phyloP scores from a whole-genome alignment of 1,139 yeast genomes.

The Scheffersomyces insectosa region DNA sequence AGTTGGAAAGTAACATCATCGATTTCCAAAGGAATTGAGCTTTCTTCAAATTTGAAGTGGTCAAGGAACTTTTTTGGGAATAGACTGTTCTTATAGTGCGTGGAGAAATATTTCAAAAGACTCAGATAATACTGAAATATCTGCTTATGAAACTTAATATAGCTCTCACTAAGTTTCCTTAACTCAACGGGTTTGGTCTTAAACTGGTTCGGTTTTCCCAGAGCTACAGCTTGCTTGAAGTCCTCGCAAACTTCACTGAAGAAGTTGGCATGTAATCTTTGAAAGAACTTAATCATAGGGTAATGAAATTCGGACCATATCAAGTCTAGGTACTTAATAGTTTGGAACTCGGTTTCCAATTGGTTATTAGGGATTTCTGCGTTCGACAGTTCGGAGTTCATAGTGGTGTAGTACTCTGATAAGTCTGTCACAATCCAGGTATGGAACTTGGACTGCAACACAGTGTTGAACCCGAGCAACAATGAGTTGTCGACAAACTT shows the following conservation, averaged over 20 bases:
- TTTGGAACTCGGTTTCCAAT: slow-evolving; percentile 26
- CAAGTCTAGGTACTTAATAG: slow-evolving; percentile 40
- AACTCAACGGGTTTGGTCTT: slow-evolving; percentile 50
- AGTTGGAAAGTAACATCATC: slow-evolving; percentile 30
- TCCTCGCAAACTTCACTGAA: slow-evolving; percentile 15
- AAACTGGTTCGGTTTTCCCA: slow-evolving; percentile 6
- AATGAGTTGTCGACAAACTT: slow-evolving; percentile 45
- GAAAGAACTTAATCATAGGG: slow-evolving; percentile 60
- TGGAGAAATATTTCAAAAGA: slow-evolving; percentile 37
- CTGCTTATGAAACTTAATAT: slow-evolving; percentile 48
- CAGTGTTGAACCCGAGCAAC: slow-evolving; percentile 44
- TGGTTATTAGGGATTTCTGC: slow-evolving; percentile 13
- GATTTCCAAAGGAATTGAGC: slow-evolving; percentile 14
- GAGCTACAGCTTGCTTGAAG: background rate
- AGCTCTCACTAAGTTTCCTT: slow-evolving; percentile 54
- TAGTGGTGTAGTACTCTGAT: slow-evolving; percentile 18
- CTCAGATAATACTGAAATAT: slow-evolving; percentile 48
- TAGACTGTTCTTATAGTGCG: slow-evolving; percentile 35
- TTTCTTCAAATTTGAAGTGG: slow-evolving; percentile 21
- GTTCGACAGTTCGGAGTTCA: slow-evolving; percentile 7
- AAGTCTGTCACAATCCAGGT: slow-evolving; percentile 39
- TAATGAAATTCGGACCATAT: slow-evolving; percentile 66
- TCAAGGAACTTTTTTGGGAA: slow-evolving; percentile 29
- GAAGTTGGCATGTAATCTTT: slow-evolving; percentile 37
- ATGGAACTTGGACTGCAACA: slow-evolving; percentile 44